A percentile compares a stretch with the other conserved stretches of the same genome.
These are phyloP conservation scores for Beauveria australis DNA, from an alignment of 2,329 filamentous ascomycete genomes.

Conservation along the genomic window DNA sequence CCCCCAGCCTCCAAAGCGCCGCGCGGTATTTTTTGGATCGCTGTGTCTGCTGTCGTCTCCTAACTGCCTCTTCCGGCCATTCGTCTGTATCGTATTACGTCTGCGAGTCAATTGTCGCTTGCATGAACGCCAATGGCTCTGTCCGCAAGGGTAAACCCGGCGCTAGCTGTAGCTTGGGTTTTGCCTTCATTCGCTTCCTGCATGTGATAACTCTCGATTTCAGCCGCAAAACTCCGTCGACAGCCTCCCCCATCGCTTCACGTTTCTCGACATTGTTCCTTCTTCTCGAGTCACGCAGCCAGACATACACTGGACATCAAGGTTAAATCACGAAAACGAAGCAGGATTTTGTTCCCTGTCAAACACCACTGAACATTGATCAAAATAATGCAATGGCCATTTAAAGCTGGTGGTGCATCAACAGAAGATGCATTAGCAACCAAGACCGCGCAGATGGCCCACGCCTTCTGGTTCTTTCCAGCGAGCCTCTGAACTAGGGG, in stretches of 20 bases:
- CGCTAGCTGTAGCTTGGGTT: background rate
- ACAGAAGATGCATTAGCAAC: background rate
- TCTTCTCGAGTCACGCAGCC: no score
- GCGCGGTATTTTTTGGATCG: background rate
- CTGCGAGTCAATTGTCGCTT: background rate
- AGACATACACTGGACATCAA: background rate
- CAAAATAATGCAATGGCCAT: background rate
- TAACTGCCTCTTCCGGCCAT: background rate
- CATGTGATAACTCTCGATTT: no score
- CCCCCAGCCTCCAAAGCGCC: background rate
- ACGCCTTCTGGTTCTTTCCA: background rate
- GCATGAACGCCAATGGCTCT: background rate
- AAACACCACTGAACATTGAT: background rate
- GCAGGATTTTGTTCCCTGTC: background rate
- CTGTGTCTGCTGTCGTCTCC: background rate
- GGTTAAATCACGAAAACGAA: background rate
- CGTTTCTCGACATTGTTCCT: no score
- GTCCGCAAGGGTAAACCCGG: background rate
- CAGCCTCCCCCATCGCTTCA: no score
- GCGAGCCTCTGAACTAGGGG: background rate
- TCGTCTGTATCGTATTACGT: background rate
- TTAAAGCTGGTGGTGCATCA: background rate
- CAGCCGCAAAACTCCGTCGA: no score
- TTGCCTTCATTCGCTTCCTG: no score
- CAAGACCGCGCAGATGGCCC: background rate